Conservation (phyloP, 768 basidiomycete species). For the Tubosaeta sp. region DNA sequence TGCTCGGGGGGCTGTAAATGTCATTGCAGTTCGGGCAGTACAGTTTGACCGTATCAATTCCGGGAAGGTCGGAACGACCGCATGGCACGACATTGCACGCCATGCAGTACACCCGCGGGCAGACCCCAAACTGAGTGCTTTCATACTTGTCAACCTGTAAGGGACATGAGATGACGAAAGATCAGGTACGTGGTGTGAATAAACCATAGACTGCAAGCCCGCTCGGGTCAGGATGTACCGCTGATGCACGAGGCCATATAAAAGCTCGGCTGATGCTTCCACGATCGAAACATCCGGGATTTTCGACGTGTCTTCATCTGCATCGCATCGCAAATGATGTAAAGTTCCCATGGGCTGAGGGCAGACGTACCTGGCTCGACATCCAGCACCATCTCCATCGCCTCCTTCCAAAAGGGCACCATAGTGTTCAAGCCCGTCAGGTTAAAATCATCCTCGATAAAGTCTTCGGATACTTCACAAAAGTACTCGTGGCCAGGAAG, state of each 20-base stretch:
- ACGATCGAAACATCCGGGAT: conserved; percentile 99
- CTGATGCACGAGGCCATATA: conserved; percentile 97
- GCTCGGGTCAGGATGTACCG: conserved; percentile 94
- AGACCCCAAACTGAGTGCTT: conserved; percentile 82
- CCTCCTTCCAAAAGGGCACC: conserved; percentile 99
- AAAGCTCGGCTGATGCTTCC: conserved; percentile 93
- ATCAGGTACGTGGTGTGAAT: conserved; percentile 15
- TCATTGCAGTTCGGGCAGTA: conserved; percentile 99
- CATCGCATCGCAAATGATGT: conserved; percentile 8
- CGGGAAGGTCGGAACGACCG: conserved; percentile 92
- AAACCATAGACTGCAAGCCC: conserved; percentile 92
- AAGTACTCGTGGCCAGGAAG: conserved; percentile 96
- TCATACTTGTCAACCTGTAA: conserved; percentile 93
- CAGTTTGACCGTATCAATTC: conserved; percentile 94
- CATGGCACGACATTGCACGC: conserved; percentile 89
- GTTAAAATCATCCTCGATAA: conserved; percentile 99
- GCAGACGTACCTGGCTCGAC: conserved; percentile 86
- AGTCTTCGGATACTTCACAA: conserved; percentile 96
- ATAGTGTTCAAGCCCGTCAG: conserved; percentile 90
- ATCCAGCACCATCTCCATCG: conserved; percentile 99
- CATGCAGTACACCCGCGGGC: conserved; percentile 93
- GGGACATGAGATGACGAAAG: conserved; percentile 13
- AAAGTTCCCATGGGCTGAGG: conserved; percentile 12
- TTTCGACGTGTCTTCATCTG: conserved; percentile 89
- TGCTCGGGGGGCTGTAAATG: conserved; percentile 92